Evolutionary conservation across 345 rosid genomes (phyloP).

Genomic region (Aquilaria yunnanensis): DNA sequence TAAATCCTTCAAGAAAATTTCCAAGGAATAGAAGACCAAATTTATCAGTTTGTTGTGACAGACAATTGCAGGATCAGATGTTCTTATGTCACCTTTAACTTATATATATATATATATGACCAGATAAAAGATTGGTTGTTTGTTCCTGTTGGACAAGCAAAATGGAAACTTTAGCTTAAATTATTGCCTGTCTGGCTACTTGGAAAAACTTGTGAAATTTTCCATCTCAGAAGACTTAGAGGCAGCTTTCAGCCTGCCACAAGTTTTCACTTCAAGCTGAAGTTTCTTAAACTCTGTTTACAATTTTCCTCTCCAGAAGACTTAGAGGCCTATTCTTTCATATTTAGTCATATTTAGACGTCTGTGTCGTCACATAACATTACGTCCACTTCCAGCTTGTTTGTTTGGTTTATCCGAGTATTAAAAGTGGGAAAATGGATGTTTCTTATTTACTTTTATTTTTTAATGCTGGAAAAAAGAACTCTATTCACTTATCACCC

Average conservation of each 20-base stretch:
- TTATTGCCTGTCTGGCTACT: slow-evolving; percentile 7
- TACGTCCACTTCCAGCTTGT: too few relatives aligned
- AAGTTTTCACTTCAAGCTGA: slow-evolving; percentile 34
- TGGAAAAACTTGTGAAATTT: slow-evolving; percentile 40
- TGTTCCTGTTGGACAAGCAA: slow-evolving; percentile 17
- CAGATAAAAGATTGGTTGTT: slow-evolving; percentile 5
- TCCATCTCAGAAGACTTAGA: slow-evolving; percentile 16
- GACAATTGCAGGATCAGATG: not conserved
- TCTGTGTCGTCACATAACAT: too few relatives aligned
- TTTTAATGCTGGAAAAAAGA: too few relatives aligned
- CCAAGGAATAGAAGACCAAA: not conserved
- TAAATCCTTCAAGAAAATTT: not conserved
- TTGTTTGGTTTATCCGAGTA: too few relatives aligned
- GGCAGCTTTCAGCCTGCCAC: slow-evolving; percentile 22
- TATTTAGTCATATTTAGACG: too few relatives aligned
- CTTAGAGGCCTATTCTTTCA: not conserved
- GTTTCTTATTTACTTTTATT: too few relatives aligned
- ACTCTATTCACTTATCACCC: too few relatives aligned
- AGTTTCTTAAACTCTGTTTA: slow-evolving; percentile 29
- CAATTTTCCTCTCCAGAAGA: slow-evolving; percentile 6
- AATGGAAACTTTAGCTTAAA: slow-evolving; percentile 32
- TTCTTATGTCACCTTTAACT: not conserved
- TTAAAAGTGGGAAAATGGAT: too few relatives aligned
- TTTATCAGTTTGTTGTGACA: not conserved
- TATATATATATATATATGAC: slow-evolving; percentile 14